Conservation (phyloP, 2,329 filamentous ascomycete species). For the Trichocomaceae sp. region DNA sequence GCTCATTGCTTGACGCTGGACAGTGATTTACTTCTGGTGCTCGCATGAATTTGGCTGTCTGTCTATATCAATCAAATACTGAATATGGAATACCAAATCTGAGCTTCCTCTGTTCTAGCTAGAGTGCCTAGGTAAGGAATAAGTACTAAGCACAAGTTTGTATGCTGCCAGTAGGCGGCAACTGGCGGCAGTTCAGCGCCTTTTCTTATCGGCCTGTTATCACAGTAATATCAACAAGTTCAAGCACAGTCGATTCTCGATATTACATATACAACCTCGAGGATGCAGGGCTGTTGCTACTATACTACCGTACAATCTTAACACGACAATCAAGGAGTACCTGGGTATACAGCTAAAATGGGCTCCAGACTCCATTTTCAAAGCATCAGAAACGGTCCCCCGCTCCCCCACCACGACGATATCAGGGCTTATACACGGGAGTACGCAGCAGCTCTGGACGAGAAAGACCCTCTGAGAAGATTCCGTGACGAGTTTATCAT, state of each 20-base stretch:
- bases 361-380: conserved; percentile 24
- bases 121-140: no score
- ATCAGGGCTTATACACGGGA: conserved; percentile 29
- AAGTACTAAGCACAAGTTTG: no score
- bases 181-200: not conserved
- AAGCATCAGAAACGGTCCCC: conserved; percentile 23
- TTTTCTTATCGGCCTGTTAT: not conserved
- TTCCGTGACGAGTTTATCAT: conserved; percentile 68
- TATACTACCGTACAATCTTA: not conserved
- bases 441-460: conserved; percentile 49
- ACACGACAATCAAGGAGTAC: not conserved
- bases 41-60: not conserved
- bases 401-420: conserved; percentile 17
- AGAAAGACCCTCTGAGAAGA: conserved; percentile 51
- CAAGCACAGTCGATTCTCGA: no score
- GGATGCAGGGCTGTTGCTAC: no score
- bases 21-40: not conserved
- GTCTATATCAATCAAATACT: no score
- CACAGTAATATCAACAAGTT: no score
- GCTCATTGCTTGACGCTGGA: conserved; percentile 4
- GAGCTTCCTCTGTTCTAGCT: no score
- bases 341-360: conserved; percentile 18
- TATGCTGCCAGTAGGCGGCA: not conserved
- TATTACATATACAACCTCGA: not conserved
- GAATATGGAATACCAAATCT: no score